Base-by-base conservation (phyloP, 1,284 basidiomycete genomes). In the Clitocybe nebularis region DNA sequence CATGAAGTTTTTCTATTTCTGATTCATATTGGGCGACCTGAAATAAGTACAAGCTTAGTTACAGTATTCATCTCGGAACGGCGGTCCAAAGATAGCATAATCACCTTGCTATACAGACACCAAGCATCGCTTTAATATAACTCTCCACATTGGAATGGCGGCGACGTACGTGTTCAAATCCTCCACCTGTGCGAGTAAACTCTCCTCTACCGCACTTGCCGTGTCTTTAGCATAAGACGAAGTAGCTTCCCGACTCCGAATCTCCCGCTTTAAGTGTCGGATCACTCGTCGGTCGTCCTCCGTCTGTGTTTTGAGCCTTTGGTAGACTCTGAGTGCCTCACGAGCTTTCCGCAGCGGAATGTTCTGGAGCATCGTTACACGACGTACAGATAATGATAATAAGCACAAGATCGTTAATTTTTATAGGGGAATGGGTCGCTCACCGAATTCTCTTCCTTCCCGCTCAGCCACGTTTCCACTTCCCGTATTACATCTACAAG, bases 381-480 rank as follows among this genome's bases (percentile, higher is more conserved):
- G n/a, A n/a, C n/a, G n/a, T n/a, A n/a, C n/a, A n/a, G n/a, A n/a
- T n/a, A n/a, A n/a, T n/a, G n/a, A n/a, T n/a, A n/a, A n/a, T n/a
- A n/a, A n/a, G n/a, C n/a, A n/a, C n/a, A n/a, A n/a, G n/a, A n/a
- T n/a, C n/a, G n/a, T n/a, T n/a, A n/a, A n/a, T n/a, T n/a, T n/a
- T n/a, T n/a, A n/a, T n/a, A n/a, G n/a, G n/a, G n/a, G n/a, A n/a
- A n/a, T n/a, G n/a, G n/a, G n/a, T n/a, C 9, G 62, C 67, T 58
- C 54, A 69, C 74, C 46, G 61, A 49, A 34, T 64, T 59, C 3
- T 57, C 49, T 14, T 50, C 46, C 33, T 55, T 56, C 11, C 44
- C 41, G 10, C 55, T 49, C 36, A 81, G 59, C 72, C 74, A 81
- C 25, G 53, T 51, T 43, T 73, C 67, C 30, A 75, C 71, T 50